Evolutionary conservation across 345 rosid genomes (phyloP), one percentile per base, ranked within the genome.

Genomic region (Salix koriyanagi): DNA sequence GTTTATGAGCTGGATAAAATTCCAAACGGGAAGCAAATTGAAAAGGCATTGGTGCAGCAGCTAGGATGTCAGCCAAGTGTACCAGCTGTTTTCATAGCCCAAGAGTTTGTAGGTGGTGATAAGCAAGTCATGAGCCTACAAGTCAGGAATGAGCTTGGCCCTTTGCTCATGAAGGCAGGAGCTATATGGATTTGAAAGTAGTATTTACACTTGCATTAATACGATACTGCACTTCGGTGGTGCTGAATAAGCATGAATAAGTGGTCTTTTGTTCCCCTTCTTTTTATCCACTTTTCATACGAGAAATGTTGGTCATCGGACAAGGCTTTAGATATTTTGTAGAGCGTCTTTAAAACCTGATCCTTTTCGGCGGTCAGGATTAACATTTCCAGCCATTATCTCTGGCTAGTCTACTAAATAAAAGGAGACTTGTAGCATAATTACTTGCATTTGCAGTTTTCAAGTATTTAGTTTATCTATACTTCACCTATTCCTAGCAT

Each of bases 51-150:
- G 78, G 79, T 65, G 71, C 92, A 88, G 77, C 82, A 87, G 82
- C 81, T 87, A 48, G 97, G 97, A 21, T 86, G 88, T 65, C 82
- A 77, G 28, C 91, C 92, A 1, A 86, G 77, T 25, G 87, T 90
- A 23, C 99, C 99, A 1, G 91, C 91, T 0, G 96, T 95, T 75
- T 95, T 91, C 91, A 93, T 95, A 26, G 96, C 91, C 11, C 82
- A 91, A 70, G 83, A 86, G 78, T 84, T 90, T 10, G 81, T 91
- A 6, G 99, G 97, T 0, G 97, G 97, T 67, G 84, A 96, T 28
- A 87, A 87, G 75, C 91, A 95, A 82, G 69, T 95, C 75, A 90
- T 93, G 86, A 85, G 88, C 76, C 89, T 92, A 70, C 89, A 91
- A 37, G 85, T 94, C 54, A 87, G 75, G 85, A 90, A 93, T 76